Evolutionary conservation across 768 basidiomycete genomes (phyloP), one percentile per base, ranked within the genome.

Genomic region (Rhodosporidiobolus odoratus): DNA sequence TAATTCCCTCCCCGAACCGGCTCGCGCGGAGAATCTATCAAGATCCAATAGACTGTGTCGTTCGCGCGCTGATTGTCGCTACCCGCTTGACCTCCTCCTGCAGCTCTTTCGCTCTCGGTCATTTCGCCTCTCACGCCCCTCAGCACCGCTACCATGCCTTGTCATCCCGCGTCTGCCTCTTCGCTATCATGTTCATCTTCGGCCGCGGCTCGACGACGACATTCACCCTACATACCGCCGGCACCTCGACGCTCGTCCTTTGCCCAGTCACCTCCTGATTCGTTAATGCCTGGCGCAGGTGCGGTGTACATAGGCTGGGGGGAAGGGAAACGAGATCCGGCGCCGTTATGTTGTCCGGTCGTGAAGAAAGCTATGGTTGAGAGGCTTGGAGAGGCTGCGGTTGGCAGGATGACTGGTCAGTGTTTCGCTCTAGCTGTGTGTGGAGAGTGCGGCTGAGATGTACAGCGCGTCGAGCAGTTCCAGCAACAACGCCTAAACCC

Each of bases 271-370:
- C 23, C 35, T 0, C 34, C 43, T 21, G 64, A 65, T 12, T 45
- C 64, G 0, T 53, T 65, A 4, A 38, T 71, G 34, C 32, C 3
- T 2, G 53, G n/a, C 19, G 25, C 66, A 25, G 69, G 69, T 23
- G 69, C 69, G 4, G 9, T 71, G 13, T 71, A 71, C 56, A 52
- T 71, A 9, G 60, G 60, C 19, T 71, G 69, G 69, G 69, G 54
- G 12, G 2, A 19, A 0, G 69, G 59, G 0, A 23, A 62, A 16
- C 6, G 37, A 6, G 69, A 71, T 34, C 69, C 69, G 19, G 65
- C 60, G 9, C 69, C 69, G 30, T 27, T 66, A 38, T 71, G 69
- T 23, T 62, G 69, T 17, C 60, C 69, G 2, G 64, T 62, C 34
- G 21, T 43, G 34, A 66, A 62, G 45, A 37, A 57, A 27, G 48